Evolutionary conservation across 2,329 filamentous ascomycete species (phyloP).

Genomic region (Xylariaceae sp.): DNA sequence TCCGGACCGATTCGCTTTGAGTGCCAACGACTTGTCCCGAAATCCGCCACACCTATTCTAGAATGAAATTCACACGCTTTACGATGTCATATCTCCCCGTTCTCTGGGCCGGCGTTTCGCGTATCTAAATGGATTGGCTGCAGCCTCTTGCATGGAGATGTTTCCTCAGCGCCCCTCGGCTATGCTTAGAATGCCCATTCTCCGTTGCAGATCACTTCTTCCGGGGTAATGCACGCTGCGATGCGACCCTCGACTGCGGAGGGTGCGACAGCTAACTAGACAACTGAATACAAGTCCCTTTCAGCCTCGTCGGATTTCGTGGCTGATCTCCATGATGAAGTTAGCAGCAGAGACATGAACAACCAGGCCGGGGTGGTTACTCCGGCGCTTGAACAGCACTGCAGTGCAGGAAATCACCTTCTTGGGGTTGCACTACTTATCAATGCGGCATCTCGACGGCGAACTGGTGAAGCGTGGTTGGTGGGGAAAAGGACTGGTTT

Average conservation of each 20-base stretch:
- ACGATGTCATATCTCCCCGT: slow-evolving; percentile 27
- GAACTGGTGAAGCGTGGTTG: slow-evolving; percentile 32
- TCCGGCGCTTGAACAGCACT: slow-evolving; percentile 27
- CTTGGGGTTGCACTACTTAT: slow-evolving; percentile 26
- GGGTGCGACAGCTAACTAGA: slow-evolving; percentile 10
- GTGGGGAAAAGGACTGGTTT: slow-evolving; percentile 34
- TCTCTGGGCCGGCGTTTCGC: slow-evolving; percentile 27
- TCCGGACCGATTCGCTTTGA: slow-evolving; percentile 20
- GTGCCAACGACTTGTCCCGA: slow-evolving; percentile 16
- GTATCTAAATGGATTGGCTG: slow-evolving; percentile 24
- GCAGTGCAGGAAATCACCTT: slow-evolving; percentile 6
- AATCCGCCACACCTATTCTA: slow-evolving; percentile 12
- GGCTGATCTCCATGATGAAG: slow-evolving; percentile 25
- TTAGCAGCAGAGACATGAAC: neutral
- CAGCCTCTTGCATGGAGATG: slow-evolving; percentile 23
- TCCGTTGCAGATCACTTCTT: slow-evolving; percentile 33
- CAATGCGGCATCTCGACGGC: slow-evolving; percentile 21
- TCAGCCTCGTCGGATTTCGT: slow-evolving; percentile 35
- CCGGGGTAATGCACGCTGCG: slow-evolving; percentile 31
- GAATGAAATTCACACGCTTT: slow-evolving; percentile 12
- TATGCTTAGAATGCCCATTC: slow-evolving; percentile 27
- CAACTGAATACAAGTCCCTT: slow-evolving; percentile 24
- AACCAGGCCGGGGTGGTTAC: slow-evolving; percentile 15
- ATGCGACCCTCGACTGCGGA: slow-evolving; percentile 31
- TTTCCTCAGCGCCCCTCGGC: slow-evolving; percentile 22